phyloP scores from a whole-genome alignment of 2,329 filamentous ascomycete genomes.

The Macrophomina pseudophaseolina region DNA sequence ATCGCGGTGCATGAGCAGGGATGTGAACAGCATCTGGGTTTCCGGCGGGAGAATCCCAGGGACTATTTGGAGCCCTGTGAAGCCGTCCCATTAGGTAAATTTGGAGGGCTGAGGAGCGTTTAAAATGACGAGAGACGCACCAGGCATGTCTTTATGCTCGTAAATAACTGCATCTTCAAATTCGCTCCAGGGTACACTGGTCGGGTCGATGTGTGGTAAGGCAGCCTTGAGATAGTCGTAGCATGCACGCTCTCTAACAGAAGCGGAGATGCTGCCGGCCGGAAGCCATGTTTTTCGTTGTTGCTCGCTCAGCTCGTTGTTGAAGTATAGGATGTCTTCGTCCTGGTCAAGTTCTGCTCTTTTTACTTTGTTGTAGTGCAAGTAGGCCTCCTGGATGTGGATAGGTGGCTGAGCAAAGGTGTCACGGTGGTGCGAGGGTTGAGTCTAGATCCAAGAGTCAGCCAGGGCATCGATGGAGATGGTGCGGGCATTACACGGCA shows the following conservation, averaged over 20 bases:
- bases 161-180: constrained; percentile 51
- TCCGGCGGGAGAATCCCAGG: constrained; percentile 73
- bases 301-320: constrained; percentile 35
- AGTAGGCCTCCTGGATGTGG: constrained; percentile 72
- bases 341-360: constrained; percentile 56
- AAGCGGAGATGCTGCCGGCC: background rate
- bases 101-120: background rate
- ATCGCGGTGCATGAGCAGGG: constrained; percentile 76
- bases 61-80: constrained; percentile 75
- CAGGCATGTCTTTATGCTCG: constrained; percentile 70
- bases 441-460: background rate
- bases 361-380: constrained; percentile 70
- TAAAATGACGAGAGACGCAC: constrained; percentile 48
- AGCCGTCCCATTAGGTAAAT: background rate
- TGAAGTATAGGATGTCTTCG: constrained; percentile 50
- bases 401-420: constrained; percentile 79
- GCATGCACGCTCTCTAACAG: constrained; percentile 2
- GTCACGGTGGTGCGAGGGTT: constrained; percentile 50
- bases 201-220: background rate
- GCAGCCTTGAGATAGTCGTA: background rate
- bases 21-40: constrained; percentile 73
- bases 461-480: background rate
- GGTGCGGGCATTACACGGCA: background rate
- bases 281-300: constrained; percentile 7
- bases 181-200: constrained; percentile 1